Percentiles rank a stretch among this genome's conserved stretches.
Evolutionary conservation across 192 early-diverging fungal species (phyloP).

Genomic region (Rhizoclosmatium sp.): DNA sequence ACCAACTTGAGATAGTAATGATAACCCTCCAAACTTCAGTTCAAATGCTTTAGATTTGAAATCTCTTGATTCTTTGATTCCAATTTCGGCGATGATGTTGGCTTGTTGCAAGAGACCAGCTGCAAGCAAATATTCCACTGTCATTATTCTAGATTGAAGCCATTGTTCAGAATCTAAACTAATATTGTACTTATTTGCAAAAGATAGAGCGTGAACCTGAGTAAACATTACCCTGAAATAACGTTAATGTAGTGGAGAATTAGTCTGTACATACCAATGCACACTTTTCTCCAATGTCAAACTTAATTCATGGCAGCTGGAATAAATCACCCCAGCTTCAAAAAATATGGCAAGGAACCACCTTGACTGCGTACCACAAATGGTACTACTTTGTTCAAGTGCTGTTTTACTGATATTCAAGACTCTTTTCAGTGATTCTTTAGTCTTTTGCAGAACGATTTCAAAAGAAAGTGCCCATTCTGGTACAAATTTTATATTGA

Average conservation of each 20-base stretch:
- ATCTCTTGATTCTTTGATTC: slow-evolving; percentile 20
- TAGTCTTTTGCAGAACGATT: not conserved
- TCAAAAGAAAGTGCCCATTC: not conserved
- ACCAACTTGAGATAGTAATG: not conserved
- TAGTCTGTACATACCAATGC: not conserved
- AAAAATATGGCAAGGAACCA: too few relatives aligned
- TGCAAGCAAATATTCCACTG: slow-evolving; percentile 2
- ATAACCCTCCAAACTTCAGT: slow-evolving; percentile 6
- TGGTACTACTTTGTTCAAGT: not conserved
- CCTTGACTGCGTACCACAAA: not conserved
- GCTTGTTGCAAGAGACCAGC: slow-evolving; percentile 19
- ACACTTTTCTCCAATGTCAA: not conserved
- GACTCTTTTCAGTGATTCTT: not conserved
- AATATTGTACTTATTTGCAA: not conserved
- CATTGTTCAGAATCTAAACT: not conserved
- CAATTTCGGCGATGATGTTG: slow-evolving; percentile 13
- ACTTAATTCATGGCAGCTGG: not conserved
- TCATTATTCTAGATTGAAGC: slow-evolving; percentile 2
- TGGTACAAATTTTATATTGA: not conserved
- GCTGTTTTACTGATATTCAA: not conserved
- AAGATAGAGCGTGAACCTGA: not conserved
- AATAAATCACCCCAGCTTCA: too few relatives aligned
- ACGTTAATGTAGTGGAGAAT: too few relatives aligned
- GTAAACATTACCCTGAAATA: not conserved
- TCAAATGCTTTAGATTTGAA: slow-evolving; percentile 11